phyloP scores from a whole-genome alignment of 306 rosid genomes.

The Acacia acuminata region DNA sequence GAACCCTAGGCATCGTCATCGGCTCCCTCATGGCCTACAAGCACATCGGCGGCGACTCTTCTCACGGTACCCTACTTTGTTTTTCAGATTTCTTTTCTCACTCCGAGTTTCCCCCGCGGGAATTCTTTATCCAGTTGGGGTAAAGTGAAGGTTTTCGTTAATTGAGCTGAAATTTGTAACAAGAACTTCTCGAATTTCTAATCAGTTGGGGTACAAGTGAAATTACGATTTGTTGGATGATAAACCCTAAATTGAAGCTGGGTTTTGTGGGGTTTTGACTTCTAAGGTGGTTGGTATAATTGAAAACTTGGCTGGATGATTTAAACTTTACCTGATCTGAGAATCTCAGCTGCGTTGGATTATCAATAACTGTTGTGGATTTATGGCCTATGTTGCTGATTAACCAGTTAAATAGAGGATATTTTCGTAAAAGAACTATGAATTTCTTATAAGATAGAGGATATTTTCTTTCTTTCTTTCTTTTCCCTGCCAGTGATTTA shows the following conservation, averaged over 20 bases:
- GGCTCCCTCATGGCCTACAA: constrained; percentile 85
- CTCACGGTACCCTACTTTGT: constrained; percentile 63
- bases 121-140: neutral
- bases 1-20: constrained; percentile 71
- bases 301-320: neutral
- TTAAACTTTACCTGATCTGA: neutral
- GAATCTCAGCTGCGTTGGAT: neutral
- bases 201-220: neutral
- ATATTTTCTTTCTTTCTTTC: neutral
- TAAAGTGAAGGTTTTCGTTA: neutral
- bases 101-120: neutral
- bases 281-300: neutral
- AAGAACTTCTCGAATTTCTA: neutral
- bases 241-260: neutral
- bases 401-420: neutral
- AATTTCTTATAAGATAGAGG: neutral
- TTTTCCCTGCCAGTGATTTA: neutral
- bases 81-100: neutral
- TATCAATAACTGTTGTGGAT: neutral
- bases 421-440: neutral
- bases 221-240: neutral
- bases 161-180: neutral
- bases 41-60: constrained; percentile 89
- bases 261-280: neutral
- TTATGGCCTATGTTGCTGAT: neutral